These are phyloP conservation scores for Talaromyces stipitatus DNA, from an alignment of 495 filamentous ascomycete species.

Conservation along the genomic window DNA sequence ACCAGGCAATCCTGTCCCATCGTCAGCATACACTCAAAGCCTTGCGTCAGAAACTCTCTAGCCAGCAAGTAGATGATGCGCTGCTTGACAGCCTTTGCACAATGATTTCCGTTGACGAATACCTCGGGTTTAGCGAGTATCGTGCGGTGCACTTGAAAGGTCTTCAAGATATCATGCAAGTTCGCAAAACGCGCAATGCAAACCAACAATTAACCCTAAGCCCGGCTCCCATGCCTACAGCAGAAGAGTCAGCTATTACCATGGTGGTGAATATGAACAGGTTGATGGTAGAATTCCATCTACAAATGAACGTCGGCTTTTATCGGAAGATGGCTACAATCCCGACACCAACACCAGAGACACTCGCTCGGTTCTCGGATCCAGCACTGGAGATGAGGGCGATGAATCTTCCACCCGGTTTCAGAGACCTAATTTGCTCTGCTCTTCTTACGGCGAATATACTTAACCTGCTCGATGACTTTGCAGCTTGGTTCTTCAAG, in stretches of 20 bases:
- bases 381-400: no score
- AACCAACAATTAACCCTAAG: not conserved
- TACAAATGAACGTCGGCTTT: not conserved
- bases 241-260: not conserved
- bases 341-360: no score
- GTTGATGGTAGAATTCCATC: not conserved
- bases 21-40: not conserved
- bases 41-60: not conserved
- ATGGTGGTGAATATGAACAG: not conserved
- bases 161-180: not conserved
- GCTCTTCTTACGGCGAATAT: not conserved
- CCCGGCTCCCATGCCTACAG: not conserved
- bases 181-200: not conserved
- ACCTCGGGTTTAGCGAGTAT: not conserved
- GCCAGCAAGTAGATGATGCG: not conserved
- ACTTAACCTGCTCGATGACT: not conserved
- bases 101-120: not conserved
- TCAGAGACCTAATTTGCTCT: not conserved
- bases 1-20: not conserved
- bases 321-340: no score
- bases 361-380: no score
- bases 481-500: not conserved
- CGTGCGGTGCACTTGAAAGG: not conserved
- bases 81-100: not conserved
- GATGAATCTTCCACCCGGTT: not conserved